These are phyloP conservation scores for Pisolithus microcarpus DNA, from an alignment of 768 basidiomycete genomes.

Conservation along the genomic window DNA sequence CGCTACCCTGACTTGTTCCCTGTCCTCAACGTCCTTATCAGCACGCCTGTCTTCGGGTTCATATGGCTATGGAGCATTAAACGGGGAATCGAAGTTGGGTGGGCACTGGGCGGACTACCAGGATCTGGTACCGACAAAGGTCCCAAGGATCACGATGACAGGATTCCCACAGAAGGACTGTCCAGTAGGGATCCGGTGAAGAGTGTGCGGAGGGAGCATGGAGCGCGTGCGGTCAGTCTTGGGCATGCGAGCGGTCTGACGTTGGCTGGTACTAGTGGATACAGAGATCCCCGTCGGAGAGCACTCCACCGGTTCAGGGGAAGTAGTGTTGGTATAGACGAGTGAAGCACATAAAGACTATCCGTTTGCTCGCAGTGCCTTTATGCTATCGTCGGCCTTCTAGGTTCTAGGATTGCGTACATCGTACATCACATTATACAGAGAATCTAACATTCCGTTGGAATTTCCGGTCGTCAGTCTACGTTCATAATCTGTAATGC, in stretches of 20 bases:
- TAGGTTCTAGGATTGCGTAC: too few relatives aligned
- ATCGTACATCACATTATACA: too few relatives aligned
- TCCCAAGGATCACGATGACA: constrained; percentile 6
- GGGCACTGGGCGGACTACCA: constrained; percentile 62
- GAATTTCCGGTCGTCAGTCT: neutral
- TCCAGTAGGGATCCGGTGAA: neutral
- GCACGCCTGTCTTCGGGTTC: constrained; percentile 71
- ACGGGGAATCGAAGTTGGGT: constrained; percentile 68
- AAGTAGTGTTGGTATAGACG: constrained; percentile 13
- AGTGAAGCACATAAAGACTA: constrained; percentile 2
- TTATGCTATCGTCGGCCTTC: too few relatives aligned
- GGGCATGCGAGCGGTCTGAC: constrained; percentile 16
- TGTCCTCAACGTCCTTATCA: constrained; percentile 77
- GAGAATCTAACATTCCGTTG: too few relatives aligned
- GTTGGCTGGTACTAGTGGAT: constrained; percentile 2
- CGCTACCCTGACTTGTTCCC: constrained; percentile 82
- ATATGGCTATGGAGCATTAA: constrained; percentile 90
- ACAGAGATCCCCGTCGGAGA: constrained; percentile 16
- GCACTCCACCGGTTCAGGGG: constrained; percentile 16
- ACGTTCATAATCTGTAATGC: constrained; percentile 13
- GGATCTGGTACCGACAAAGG: constrained; percentile 8
- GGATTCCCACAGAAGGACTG: neutral
- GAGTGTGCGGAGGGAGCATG: constrained; percentile 11
- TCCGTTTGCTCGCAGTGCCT: too few relatives aligned
- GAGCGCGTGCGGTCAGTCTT: constrained; percentile 22